These are phyloP conservation scores for Aspergillus chevalieri DNA, from an alignment of 2,329 filamentous ascomycete genomes.

Conservation along the genomic window DNA sequence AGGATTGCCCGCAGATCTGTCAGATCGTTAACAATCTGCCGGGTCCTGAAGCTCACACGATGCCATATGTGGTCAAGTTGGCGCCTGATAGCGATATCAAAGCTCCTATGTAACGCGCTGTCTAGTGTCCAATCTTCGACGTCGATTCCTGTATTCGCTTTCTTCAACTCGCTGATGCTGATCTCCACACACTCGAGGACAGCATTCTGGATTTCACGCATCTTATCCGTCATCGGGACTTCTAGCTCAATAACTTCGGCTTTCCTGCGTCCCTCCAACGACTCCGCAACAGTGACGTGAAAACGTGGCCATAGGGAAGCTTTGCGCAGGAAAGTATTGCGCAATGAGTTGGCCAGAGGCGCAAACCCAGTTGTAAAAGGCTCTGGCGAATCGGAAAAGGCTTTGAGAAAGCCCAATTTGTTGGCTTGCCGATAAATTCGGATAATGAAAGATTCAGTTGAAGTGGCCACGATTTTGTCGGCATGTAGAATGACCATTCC, in stretches of 20 bases:
- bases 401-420: conserved; percentile 87
- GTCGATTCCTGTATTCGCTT: conserved; percentile 79
- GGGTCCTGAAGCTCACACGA: conserved; percentile 87
- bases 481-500: conserved; percentile 84
- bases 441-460: conserved; percentile 89
- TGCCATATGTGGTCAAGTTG: conserved; percentile 98
- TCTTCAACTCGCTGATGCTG: conserved; percentile 89
- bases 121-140: conserved; percentile 97
- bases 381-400: conserved; percentile 89
- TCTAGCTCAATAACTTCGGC: conserved; percentile 97
- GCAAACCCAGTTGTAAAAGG: conserved; percentile 84
- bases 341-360: conserved; percentile 82
- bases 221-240: conserved; percentile 89
- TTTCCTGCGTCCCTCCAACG: conserved; percentile 83
- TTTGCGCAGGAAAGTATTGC: conserved; percentile 84
- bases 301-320: conserved; percentile 89
- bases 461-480: conserved; percentile 75
- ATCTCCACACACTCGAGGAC: conserved; percentile 94
- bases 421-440: conserved; percentile 93
- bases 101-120: conserved; percentile 84
- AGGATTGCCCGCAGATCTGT: conserved; percentile 76
- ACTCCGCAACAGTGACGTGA: conserved; percentile 81
- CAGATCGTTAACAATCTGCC: conserved; percentile 86
- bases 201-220: conserved; percentile 89
- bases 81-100: conserved; percentile 78